Evolutionary conservation across 2,329 filamentous ascomycete genomes (phyloP).

Genomic region (Colletotrichum sp.): DNA sequence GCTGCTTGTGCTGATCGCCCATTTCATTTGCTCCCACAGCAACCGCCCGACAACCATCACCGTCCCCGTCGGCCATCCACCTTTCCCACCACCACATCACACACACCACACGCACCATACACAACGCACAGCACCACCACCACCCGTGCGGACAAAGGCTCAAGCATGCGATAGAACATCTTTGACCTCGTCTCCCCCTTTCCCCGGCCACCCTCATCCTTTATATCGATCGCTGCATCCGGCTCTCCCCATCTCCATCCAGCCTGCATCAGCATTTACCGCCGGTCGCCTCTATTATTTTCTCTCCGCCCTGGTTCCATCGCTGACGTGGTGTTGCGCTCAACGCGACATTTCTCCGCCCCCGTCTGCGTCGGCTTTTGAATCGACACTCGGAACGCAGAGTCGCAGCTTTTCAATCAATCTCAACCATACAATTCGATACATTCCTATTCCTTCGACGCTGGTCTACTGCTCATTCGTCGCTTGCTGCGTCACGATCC

Average conservation of each 20-base stretch:
- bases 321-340: slow-evolving; percentile 18
- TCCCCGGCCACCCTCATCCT: neutral
- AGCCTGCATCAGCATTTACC: neutral
- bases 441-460: neutral
- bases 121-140: neutral
- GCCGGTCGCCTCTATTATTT: neutral
- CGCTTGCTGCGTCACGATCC: neutral
- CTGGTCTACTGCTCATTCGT: neutral
- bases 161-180: neutral
- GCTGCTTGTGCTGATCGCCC: neutral
- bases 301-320: neutral
- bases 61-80: neutral
- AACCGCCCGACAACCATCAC: slow-evolving; percentile 21
- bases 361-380: neutral
- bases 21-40: slow-evolving; percentile 23
- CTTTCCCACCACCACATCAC: neutral
- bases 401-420: neutral
- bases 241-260: neutral
- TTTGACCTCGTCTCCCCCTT: slow-evolving; percentile 5
- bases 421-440: neutral
- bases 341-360: slow-evolving; percentile 8
- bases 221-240: neutral
- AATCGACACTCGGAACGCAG: neutral
- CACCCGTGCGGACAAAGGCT: slow-evolving; percentile 16
- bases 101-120: neutral